Evolutionary conservation across 2,329 filamentous ascomycete species (phyloP), one percentile per base, ranked within the genome.

Genomic region (Fusarium dlaminii): DNA sequence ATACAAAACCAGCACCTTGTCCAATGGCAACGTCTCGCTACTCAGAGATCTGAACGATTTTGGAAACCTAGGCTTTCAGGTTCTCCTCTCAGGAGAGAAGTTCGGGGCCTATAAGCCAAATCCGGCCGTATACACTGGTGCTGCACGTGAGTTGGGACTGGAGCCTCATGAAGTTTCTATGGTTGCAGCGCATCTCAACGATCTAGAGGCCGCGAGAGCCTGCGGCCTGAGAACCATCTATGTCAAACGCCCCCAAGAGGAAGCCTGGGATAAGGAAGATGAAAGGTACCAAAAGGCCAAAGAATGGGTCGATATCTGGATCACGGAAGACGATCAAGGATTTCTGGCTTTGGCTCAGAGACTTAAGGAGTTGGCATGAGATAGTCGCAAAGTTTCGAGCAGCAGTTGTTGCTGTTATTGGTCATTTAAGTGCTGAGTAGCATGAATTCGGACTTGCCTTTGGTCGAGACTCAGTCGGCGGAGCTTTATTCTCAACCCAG

Each of bases 71-170:
- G 87, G 87, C 0, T 96, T 95, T 77, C 85, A 86, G 29, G 82
- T 86, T 61, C 76, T 95, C 43, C 84, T 92, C 67, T 93, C 90
- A 14, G 89, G 90, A 1, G 93, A 93, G 81, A 87, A 91, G 72
- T 96, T 95, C 79, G 84, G 86, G 49, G 90, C 89, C 1, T 96
- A 96, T 81, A 96, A 96, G 84, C 93, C 93, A 3, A 87, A 89
- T 68, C 88, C 89, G 13, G 84, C 81, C 58, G 90, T 92, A 5
- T 96, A 96, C 78, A 85, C 88, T 3, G 93, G 93, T 8, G 93
- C 92, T 1, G 92, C 86, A 5, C 81, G 85, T 64, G 85, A 84
- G 73, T 81, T 95, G 59, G 89, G 87, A 1, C 70, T 91, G 46
- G 75, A 87, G 68, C 88, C 91, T 0, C 79, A 80, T 6, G 86